These are phyloP conservation scores for Mucor plumbeus DNA, from an alignment of 371 early-diverging fungal species.

Conservation along the genomic window DNA sequence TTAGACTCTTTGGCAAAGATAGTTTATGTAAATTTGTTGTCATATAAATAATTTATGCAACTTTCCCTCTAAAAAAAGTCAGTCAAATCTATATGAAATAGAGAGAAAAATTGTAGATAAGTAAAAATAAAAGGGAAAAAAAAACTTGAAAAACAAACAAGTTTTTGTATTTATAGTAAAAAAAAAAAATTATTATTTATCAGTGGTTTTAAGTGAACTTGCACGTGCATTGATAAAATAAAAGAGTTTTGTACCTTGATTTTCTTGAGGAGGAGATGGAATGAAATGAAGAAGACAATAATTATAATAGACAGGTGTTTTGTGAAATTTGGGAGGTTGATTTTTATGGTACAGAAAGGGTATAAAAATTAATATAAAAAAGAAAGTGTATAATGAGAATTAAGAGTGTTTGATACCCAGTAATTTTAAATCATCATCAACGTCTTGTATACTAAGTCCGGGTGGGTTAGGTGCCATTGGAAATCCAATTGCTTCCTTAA, in stretches of 20 bases:
- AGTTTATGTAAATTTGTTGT: slow-evolving; percentile 19
- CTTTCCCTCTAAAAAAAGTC: background rate
- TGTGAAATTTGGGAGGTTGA: too few species aligned
- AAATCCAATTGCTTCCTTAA: slow-evolving; percentile 52
- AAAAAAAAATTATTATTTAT: background rate
- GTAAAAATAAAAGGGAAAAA: slow-evolving; percentile 4
- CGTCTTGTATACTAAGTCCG: slow-evolving; percentile 42
- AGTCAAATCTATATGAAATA: slow-evolving; percentile 11
- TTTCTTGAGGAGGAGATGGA: slow-evolving; percentile 6
- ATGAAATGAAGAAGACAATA: background rate
- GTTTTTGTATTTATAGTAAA: slow-evolving; percentile 3
- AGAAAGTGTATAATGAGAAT: background rate
- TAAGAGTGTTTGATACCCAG: slow-evolving; percentile 35
- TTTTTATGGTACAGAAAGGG: slow-evolving; percentile 12
- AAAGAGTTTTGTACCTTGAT: slow-evolving; percentile 6
- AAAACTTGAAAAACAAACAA: background rate
- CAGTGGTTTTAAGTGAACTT: background rate
- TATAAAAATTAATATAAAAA: background rate
- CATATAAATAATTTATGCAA: slow-evolving; percentile 14
- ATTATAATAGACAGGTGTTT: background rate
- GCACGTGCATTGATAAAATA: slow-evolving; percentile 16
- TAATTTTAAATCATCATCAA: slow-evolving; percentile 53
- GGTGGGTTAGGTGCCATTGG: slow-evolving; percentile 49
- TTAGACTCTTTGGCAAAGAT: slow-evolving; percentile 19
- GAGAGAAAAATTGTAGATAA: background rate